phyloP scores from a whole-genome alignment of 371 early-diverging fungal species.

The Rhizomucor pusillus region DNA sequence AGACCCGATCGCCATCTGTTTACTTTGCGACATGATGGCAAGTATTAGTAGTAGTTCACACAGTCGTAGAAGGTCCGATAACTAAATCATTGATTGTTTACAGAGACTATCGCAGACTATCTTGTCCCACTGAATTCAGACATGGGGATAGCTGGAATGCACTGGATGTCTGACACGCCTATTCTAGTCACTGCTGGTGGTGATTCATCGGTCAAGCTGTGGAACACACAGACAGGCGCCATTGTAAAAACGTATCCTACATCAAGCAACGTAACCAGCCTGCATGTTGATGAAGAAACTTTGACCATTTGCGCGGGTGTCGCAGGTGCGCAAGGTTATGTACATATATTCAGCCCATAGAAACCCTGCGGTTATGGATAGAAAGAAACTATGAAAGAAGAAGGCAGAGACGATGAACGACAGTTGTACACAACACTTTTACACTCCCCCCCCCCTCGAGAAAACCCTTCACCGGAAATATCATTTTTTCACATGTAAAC shows the following conservation, averaged over 20 bases:
- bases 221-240: conserved; percentile 26
- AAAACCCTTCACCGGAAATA: background rate
- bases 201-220: conserved; percentile 34
- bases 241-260: conserved; percentile 29
- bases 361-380: background rate
- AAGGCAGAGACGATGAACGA: too few relatives aligned
- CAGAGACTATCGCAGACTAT: conserved; percentile 3
- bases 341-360: conserved; percentile 28
- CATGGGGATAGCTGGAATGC: conserved; percentile 35
- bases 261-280: conserved; percentile 29
- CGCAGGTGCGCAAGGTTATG: conserved; percentile 35
- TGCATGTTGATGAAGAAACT: conserved; percentile 32
- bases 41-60: too few relatives aligned
- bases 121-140: conserved; percentile 19
- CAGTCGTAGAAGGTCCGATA: too few relatives aligned
- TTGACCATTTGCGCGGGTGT: conserved; percentile 40
- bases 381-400: background rate
- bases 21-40: conserved; percentile 29
- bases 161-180: conserved; percentile 35
- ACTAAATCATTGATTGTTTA: background rate
- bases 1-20: conserved; percentile 17
- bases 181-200: conserved; percentile 42
- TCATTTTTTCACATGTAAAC: background rate
- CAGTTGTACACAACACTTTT: background rate
- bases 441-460: background rate